Conservation (phyloP, 2,329 filamentous ascomycete genomes). For the Ophiobolus disseminans region DNA sequence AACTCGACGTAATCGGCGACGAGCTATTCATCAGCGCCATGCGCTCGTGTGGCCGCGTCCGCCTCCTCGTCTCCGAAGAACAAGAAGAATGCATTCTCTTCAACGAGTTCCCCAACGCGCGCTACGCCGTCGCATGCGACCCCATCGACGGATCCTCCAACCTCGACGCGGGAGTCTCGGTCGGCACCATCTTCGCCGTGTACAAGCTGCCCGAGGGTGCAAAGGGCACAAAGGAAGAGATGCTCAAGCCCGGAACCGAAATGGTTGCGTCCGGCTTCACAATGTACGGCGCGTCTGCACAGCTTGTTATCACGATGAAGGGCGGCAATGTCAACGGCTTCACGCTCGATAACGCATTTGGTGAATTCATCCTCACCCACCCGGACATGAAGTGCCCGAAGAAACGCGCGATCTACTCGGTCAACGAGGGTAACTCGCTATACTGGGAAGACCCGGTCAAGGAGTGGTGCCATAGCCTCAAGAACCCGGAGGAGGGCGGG, state of each 20-base stretch:
- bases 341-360: slow-evolving; percentile 93
- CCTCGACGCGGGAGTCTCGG: slow-evolving; percentile 94
- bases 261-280: slow-evolving; percentile 97
- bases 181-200: slow-evolving; percentile 95
- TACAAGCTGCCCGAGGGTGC: slow-evolving; percentile 85
- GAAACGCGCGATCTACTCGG: slow-evolving; percentile 87
- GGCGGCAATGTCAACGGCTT: slow-evolving; percentile 93
- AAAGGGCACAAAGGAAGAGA: slow-evolving; percentile 78
- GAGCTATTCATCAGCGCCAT: slow-evolving; percentile 97
- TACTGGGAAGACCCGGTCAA: slow-evolving; percentile 94
- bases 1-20: slow-evolving; percentile 98
- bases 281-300: slow-evolving; percentile 98
- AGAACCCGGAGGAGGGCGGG: slow-evolving; percentile 73
- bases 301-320: slow-evolving; percentile 97
- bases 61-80: slow-evolving; percentile 95
- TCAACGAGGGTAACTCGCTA: slow-evolving; percentile 97
- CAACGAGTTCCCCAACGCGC: slow-evolving; percentile 72
- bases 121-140: slow-evolving; percentile 95
- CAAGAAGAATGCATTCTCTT: slow-evolving; percentile 94
- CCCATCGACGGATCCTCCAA: slow-evolving; percentile 98
- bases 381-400: slow-evolving; percentile 89
- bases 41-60: slow-evolving; percentile 88
- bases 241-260: slow-evolving; percentile 88
- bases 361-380: slow-evolving; percentile 98
- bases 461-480: slow-evolving; percentile 87